Conservation (phyloP, 495 filamentous ascomycete genomes). For the Hypoxylon fragiforme region DNA sequence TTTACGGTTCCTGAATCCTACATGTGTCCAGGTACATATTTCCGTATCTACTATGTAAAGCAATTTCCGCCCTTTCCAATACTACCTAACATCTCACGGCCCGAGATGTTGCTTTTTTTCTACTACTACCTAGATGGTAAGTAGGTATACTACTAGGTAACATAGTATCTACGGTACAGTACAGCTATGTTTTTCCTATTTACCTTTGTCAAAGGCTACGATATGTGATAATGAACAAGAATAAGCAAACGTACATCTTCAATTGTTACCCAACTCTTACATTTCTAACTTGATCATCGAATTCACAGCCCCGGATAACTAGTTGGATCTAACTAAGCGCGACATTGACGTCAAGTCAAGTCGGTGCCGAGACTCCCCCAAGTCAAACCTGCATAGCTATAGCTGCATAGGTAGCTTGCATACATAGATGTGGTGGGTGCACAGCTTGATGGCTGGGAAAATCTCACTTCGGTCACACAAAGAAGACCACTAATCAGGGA, state of each 20-base stretch:
- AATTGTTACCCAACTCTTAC: slow-evolving; percentile 18
- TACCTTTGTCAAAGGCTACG: too few species aligned
- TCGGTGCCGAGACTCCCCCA: slow-evolving; percentile 22
- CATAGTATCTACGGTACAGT: background rate
- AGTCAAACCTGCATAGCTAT: slow-evolving; percentile 27
- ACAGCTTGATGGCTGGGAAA: too few species aligned
- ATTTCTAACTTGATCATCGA: slow-evolving; percentile 32
- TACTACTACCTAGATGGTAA: background rate
- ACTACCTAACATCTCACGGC: too few species aligned
- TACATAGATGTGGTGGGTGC: too few species aligned
- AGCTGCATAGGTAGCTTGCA: too few species aligned
- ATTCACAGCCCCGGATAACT: slow-evolving; percentile 6
- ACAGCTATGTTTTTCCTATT: too few species aligned
- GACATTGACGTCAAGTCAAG: slow-evolving; percentile 6
- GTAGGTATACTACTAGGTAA: background rate
- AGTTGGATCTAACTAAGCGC: slow-evolving; percentile 29
- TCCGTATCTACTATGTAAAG: background rate
- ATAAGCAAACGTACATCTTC: slow-evolving; percentile 4
- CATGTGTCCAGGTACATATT: too few species aligned
- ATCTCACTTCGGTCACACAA: slow-evolving; percentile 14
- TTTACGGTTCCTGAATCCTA: slow-evolving; percentile 8
- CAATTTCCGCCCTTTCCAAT: too few species aligned
- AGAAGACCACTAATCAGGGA: slow-evolving; percentile 18
- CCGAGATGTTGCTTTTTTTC: background rate
- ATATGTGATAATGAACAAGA: slow-evolving; percentile 14